Evolutionary conservation across 2,329 filamentous ascomycete genomes (phyloP), one percentile per base, ranked within the genome.

Genomic region (Cercospora zeae-maydis): DNA sequence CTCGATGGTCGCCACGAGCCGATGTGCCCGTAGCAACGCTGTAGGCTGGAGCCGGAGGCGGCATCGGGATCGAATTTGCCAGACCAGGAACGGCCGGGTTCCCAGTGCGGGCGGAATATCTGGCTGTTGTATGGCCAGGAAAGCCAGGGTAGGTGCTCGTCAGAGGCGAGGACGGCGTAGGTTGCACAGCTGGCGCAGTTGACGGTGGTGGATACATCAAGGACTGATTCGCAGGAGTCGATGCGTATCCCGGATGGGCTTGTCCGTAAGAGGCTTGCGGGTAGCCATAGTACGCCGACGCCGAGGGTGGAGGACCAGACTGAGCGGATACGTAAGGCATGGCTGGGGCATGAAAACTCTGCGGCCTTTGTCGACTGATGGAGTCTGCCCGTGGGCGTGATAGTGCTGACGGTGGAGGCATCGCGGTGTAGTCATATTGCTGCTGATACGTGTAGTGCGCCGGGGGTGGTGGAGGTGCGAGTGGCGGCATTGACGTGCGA

Each of bases 221-320:
- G 10, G 59, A 72, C 71, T 69, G 66, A 11, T 57, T 63, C 14
- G 67, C 56, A 10, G 68, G 65, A 27, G 68, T 65, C 24, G 59
- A 56, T 24, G 65, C 69, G 16, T 65, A 59, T 52, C 59, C 59
- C 11, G 57, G 54, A 30, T 65, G 59, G 24, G 66, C 47, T 13
- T 55, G 60, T 27, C 66, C 59, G 30, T 62, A 62, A 30, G 67
- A 68, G 9, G 21, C 51, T 57, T 52, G 57, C n/a, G 52, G 16
- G 31, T 66, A 63, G 10, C 16, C 39, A 36, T 69, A 68, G 53
- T 69, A 72, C 9, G 70, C 69, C 19, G 71, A 72, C n/a, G 66
- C 66, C n/a, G 72, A 66, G 14, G 68, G 67, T 16, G 68, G 70
- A 13, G 68, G 70, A 14, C 68, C 70, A 45, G 63, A 62, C 27